Conservation (phyloP, 805 yeast genomes). For the Candida berthetii region DNA sequence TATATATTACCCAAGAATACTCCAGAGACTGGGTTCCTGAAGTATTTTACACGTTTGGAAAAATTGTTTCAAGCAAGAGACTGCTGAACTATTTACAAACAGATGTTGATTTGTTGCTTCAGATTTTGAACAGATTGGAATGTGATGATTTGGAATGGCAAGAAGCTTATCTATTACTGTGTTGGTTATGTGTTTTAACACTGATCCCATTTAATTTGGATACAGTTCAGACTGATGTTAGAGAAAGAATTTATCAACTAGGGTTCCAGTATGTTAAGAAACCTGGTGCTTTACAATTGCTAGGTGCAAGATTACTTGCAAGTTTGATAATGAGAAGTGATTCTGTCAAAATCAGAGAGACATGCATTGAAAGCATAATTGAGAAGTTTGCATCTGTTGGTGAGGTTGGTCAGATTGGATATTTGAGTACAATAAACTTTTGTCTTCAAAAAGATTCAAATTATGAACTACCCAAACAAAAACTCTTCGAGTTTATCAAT, state of each 20-base stretch:
- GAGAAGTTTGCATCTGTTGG: slow-evolving; percentile 8
- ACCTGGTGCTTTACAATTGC: slow-evolving; percentile 35
- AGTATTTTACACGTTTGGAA: slow-evolving; percentile 53
- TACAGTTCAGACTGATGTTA: slow-evolving; percentile 24
- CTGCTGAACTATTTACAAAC: slow-evolving; percentile 55
- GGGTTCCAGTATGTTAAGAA: slow-evolving; percentile 27
- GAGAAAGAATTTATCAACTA: slow-evolving; percentile 28
- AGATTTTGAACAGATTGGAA: slow-evolving; percentile 23
- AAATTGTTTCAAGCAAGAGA: slow-evolving; percentile 60
- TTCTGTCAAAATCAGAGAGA: slow-evolving; percentile 6
- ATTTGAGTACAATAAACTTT: slow-evolving; percentile 12
- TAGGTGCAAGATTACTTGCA: slow-evolving; percentile 24
- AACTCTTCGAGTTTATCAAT: not conserved
- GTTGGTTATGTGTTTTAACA: slow-evolving; percentile 69
- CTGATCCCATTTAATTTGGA: slow-evolving; percentile 69
- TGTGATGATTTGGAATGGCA: slow-evolving; percentile 31
- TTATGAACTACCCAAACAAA: not conserved
- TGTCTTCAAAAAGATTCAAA: slow-evolving; percentile 15
- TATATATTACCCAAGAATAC: slow-evolving; percentile 16
- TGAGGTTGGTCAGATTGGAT: slow-evolving; percentile 8
- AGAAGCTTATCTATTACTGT: slow-evolving; percentile 40
- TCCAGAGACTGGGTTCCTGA: slow-evolving; percentile 11
- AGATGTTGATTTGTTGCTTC: slow-evolving; percentile 44
- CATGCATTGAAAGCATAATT: slow-evolving; percentile 10
- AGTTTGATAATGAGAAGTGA: slow-evolving; percentile 23